phyloP scores from a whole-genome alignment of 116 monocot species.

The Posidonia oceanica region DNA sequence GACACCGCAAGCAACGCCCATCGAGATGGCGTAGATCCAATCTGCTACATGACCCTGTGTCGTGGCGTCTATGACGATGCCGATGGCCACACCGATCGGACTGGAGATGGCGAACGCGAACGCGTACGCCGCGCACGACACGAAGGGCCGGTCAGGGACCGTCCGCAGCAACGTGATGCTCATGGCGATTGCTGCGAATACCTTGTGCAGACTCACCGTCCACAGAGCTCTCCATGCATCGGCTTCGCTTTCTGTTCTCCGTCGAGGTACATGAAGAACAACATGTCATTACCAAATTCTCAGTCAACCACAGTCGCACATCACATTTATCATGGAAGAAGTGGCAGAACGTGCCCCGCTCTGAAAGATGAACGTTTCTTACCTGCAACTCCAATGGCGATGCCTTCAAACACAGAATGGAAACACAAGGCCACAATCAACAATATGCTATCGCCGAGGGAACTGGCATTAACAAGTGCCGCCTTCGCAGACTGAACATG shows the following conservation, averaged over 20 bases:
- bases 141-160: conserved; percentile 55
- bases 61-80: conserved; percentile 55
- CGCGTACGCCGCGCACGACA: conserved; percentile 41
- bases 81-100: conserved; percentile 68
- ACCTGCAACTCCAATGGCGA: conserved; percentile 51
- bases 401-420: conserved; percentile 79
- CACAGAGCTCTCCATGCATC: conserved; percentile 56
- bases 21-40: conserved; percentile 60
- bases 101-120: conserved; percentile 80
- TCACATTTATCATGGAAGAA: too few relatives aligned
- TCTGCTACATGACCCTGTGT: conserved; percentile 31
- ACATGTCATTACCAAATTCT: neutral
- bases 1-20: conserved; percentile 62
- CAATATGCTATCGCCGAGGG: conserved; percentile 26
- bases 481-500: neutral
- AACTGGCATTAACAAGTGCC: neutral
- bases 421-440: conserved; percentile 63
- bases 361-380: neutral
- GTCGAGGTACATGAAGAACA: conserved; percentile 3
- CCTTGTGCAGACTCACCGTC: conserved; percentile 52
- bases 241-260: conserved; percentile 9
- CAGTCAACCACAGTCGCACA: neutral
- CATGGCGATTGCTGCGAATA: conserved; percentile 78
- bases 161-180: conserved; percentile 65
- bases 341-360: too few relatives aligned